Conservation (phyloP, 495 filamentous ascomycete species). For the Aspergillus taichungensis region DNA sequence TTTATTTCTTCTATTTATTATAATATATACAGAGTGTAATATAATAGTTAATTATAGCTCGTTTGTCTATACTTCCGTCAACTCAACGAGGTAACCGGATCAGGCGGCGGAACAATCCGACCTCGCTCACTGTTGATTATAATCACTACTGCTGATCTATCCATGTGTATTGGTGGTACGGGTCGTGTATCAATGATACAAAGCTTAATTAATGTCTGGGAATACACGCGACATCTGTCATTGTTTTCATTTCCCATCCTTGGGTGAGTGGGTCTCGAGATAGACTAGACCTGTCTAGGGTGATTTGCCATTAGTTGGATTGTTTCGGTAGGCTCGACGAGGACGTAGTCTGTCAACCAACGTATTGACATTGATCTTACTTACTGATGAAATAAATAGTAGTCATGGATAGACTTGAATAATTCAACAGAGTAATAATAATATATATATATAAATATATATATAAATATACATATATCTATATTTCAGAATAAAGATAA, state of each 20-base stretch:
- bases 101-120: background rate
- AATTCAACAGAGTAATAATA: no score
- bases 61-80: constrained; percentile 5
- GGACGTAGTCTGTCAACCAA: no score
- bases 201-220: constrained; percentile 34
- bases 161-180: no score
- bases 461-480: no score
- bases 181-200: constrained; percentile 1
- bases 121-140: background rate
- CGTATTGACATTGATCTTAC: no score
- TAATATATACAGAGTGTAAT: no score
- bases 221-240: constrained; percentile 9
- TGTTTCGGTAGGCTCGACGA: constrained; percentile 10
- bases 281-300: background rate
- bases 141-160: background rate
- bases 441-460: no score
- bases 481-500: no score
- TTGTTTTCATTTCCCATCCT: constrained; percentile 2
- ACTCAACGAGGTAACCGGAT: no score
- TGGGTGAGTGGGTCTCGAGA: background rate
- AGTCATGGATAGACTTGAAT: no score
- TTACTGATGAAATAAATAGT: no score
- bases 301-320: constrained; percentile 8
- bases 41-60: constrained; percentile 11
- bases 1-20: no score